phyloP scores from a whole-genome alignment of 1,284 basidiomycete species.

The Blastosporella zonata region DNA sequence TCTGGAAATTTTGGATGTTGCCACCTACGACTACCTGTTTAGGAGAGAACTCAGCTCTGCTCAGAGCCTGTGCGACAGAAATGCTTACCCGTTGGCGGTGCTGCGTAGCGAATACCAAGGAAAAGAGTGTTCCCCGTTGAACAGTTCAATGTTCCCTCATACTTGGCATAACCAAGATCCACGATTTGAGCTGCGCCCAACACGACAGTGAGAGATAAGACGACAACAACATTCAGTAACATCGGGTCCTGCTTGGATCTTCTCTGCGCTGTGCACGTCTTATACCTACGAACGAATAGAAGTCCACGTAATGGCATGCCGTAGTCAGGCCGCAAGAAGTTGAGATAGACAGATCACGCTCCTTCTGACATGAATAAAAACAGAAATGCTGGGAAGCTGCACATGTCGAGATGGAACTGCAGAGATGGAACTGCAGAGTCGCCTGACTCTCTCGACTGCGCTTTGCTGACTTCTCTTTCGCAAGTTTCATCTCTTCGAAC shows the following conservation, averaged over 20 bases:
- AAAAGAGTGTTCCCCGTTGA: slow-evolving; percentile 16
- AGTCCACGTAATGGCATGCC: too few species aligned
- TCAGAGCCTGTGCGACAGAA: not conserved
- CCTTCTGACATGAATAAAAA: too few species aligned
- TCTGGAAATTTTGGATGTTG: slow-evolving; percentile 31
- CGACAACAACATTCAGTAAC: not conserved
- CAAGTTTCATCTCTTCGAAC: too few species aligned
- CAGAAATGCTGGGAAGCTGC: too few species aligned
- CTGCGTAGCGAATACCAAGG: slow-evolving; percentile 23
- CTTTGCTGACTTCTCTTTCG: too few species aligned
- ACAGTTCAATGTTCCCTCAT: slow-evolving; percentile 18
- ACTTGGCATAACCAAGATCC: slow-evolving; percentile 21
- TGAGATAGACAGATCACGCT: too few species aligned
- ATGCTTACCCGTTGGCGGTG: slow-evolving; percentile 18
- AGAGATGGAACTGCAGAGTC: too few species aligned
- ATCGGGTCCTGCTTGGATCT: not conserved
- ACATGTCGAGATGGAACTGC: too few species aligned
- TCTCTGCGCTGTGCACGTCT: too few species aligned
- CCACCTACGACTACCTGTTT: slow-evolving; percentile 30
- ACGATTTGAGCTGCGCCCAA: slow-evolving; percentile 12
- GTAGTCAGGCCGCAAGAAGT: too few species aligned
- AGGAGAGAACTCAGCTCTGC: not conserved
- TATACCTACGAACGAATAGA: too few species aligned
- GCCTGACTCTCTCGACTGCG: too few species aligned
- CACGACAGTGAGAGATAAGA: not conserved